These are phyloP conservation scores for Pichia cabralensis DNA, from an alignment of 805 yeast species.

Conservation along the genomic window DNA sequence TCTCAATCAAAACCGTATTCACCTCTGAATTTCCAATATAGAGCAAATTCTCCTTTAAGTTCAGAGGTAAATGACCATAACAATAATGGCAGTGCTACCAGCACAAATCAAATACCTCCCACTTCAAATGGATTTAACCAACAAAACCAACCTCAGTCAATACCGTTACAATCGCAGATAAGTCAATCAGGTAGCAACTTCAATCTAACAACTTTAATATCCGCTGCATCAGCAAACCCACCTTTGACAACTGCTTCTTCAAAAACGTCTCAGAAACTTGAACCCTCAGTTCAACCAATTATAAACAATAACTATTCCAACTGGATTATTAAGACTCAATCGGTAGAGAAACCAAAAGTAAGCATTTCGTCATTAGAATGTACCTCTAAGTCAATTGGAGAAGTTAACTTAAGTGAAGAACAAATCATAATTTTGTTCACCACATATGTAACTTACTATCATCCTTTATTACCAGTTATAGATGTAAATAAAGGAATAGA, in stretches of 20 bases:
- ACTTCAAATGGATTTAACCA: no score
- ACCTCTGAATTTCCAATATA: no score
- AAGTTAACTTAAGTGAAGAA: conserved; percentile 48
- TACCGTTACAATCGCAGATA: no score
- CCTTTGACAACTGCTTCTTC: no score
- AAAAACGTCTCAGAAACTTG: no score
- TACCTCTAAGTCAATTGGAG: conserved; percentile 62
- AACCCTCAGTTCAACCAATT: no score
- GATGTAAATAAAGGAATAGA: conserved; percentile 80
- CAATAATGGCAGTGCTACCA: no score
- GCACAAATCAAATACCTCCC: no score
- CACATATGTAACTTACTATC: conserved; percentile 72
- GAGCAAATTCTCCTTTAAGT: neutral
- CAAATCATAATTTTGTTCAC: conserved; percentile 52
- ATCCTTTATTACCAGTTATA: conserved; percentile 79
- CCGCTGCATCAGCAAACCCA: no score
- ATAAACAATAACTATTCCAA: conserved; percentile 10
- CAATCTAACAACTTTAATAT: conserved; percentile 3
- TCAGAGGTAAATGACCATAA: neutral
- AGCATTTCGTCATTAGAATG: conserved; percentile 34
- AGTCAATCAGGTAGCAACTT: no score
- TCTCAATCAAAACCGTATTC: no score
- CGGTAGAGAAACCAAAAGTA: conserved; percentile 14
- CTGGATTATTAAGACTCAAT: conserved; percentile 10
- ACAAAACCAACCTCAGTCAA: no score